Evolutionary conservation across 2,329 filamentous ascomycete species (phyloP), one percentile per base, ranked within the genome.

Genomic region (Phoma sp.): DNA sequence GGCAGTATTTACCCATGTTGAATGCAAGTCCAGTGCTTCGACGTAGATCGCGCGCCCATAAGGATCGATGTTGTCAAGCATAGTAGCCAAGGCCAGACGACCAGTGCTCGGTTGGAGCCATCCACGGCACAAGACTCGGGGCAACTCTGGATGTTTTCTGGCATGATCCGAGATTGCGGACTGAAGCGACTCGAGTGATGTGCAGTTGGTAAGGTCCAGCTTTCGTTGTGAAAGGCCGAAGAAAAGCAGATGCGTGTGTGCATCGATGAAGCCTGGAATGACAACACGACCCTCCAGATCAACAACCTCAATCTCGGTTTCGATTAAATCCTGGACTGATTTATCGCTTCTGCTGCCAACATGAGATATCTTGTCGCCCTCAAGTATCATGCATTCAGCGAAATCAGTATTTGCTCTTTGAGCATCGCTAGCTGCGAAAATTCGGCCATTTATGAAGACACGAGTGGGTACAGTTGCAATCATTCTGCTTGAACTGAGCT

Each of bases 191-290:
- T 70, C 65, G 1, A 82, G 72, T 33, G 68, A 68, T 44, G 72
- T 72, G 75, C 81, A 82, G 22, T 56, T 24, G 29, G 75, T 73
- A 2, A 83, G 73, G 38, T 75, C 72, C 30, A 79, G 69, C 63
- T 82, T 82, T 55, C 74, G 73, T 18, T 82, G 73, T 1, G 80
- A 77, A 62, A 80, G 77, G 7, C 81, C 81, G 40, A 82, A 75
- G 35, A 80, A 76, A 48, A 83, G 74, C 6, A 83, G 69, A 64
- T 83, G 81, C 69, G 82, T 79, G 64, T 83, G 81, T 0, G 80
- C 80, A 55, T 83, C 81, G 43, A 83, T 75, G 61, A 83, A 82
- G 13, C 80, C 80, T 0, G 81, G 81, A 2, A 83, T 68, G 11
- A 83, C 70, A 2, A 75, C 59, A 2, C 64, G 66, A 13, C 67